phyloP scores from a whole-genome alignment of 2,329 filamentous ascomycete species.

The Aspergillus amoenus region DNA sequence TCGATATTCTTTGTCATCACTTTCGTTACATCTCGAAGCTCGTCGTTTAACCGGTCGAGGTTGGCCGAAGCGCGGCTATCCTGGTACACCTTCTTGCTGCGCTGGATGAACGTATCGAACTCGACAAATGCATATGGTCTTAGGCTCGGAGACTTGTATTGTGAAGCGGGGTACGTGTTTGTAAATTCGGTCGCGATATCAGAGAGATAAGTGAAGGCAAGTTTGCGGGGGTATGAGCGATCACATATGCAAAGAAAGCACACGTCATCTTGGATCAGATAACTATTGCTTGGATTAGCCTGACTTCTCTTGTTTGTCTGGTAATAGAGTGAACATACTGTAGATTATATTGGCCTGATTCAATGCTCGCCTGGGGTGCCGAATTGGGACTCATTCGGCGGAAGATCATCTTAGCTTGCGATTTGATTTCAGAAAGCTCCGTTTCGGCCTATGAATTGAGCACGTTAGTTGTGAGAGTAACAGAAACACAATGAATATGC shows the following conservation, averaged over 20 bases:
- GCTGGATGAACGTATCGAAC: slow-evolving; percentile 94
- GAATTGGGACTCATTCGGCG: slow-evolving; percentile 85
- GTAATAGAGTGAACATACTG: slow-evolving; percentile 60
- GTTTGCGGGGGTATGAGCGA: slow-evolving; percentile 90
- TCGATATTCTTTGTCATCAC: slow-evolving; percentile 99
- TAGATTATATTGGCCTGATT: slow-evolving; percentile 77
- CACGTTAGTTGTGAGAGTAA: slow-evolving; percentile 3
- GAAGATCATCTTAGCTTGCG: slow-evolving; percentile 85
- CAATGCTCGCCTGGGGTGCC: slow-evolving; percentile 87
- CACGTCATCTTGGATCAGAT: slow-evolving; percentile 78
- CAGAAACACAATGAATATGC: not conserved
- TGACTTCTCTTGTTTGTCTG: not conserved
- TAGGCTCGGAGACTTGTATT: slow-evolving; percentile 71
- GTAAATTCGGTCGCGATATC: slow-evolving; percentile 90
- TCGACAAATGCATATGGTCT: slow-evolving; percentile 96
- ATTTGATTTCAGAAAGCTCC: slow-evolving; percentile 82
- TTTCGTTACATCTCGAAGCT: slow-evolving; percentile 95
- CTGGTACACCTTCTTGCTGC: slow-evolving; percentile 90
- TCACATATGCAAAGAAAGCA: slow-evolving; percentile 95
- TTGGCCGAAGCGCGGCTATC: slow-evolving; percentile 89
- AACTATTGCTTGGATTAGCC: slow-evolving; percentile 53
- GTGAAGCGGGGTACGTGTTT: slow-evolving; percentile 71
- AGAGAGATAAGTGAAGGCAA: slow-evolving; percentile 96
- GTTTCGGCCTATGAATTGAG: slow-evolving; percentile 57
- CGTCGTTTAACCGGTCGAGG: slow-evolving; percentile 91